Conservation (phyloP, 2,329 filamentous ascomycete species). For the Aureobasidium subglaciale region DNA sequence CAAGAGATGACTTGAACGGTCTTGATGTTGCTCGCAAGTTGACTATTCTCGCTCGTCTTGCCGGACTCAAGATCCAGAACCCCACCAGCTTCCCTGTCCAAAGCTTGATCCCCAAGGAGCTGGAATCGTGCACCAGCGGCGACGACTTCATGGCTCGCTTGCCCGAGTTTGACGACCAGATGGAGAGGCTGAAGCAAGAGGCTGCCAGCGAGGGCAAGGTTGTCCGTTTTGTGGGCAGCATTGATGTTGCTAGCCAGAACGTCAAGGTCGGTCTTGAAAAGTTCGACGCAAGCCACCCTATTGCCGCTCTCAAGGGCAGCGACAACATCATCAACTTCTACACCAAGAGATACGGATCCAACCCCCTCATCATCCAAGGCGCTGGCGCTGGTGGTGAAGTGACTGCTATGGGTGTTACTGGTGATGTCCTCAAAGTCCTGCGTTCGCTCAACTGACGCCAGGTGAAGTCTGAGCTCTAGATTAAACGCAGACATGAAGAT, state of each 20-base stretch:
- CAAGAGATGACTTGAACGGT: constrained; percentile 78
- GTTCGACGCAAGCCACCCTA: constrained; percentile 75
- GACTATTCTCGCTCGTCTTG: constrained; percentile 83
- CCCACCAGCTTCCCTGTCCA: constrained; percentile 90
- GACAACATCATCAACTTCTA: constrained; percentile 99
- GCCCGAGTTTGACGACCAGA: constrained; percentile 75
- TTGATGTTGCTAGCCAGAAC: constrained; percentile 71
- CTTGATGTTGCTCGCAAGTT: constrained; percentile 91
- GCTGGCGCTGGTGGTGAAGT: constrained; percentile 88
- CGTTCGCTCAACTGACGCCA: constrained; percentile 48
- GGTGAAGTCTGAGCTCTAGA: not conserved
- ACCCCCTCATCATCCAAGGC: constrained; percentile 89
- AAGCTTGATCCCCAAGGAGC: constrained; percentile 80
- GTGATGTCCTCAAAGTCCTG: constrained; percentile 83
- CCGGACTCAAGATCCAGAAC: constrained; percentile 71
- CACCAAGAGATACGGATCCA: constrained; percentile 85
- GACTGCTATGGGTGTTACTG: constrained; percentile 96
- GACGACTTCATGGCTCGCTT: constrained; percentile 81
- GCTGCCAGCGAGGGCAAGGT: constrained; percentile 86
- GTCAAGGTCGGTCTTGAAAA: constrained; percentile 91
- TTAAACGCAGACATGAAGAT: not conserved
- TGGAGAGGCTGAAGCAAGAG: constrained; percentile 80
- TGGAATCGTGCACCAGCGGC: constrained; percentile 68
- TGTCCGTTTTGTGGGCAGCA: constrained; percentile 86
- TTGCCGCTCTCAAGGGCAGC: constrained; percentile 90